A percentile compares a stretch with the other conserved stretches of the same genome.
These are phyloP conservation scores for Penicillium sp. DNA, from an alignment of 2,329 filamentous ascomycete genomes.

Conservation along the genomic window DNA sequence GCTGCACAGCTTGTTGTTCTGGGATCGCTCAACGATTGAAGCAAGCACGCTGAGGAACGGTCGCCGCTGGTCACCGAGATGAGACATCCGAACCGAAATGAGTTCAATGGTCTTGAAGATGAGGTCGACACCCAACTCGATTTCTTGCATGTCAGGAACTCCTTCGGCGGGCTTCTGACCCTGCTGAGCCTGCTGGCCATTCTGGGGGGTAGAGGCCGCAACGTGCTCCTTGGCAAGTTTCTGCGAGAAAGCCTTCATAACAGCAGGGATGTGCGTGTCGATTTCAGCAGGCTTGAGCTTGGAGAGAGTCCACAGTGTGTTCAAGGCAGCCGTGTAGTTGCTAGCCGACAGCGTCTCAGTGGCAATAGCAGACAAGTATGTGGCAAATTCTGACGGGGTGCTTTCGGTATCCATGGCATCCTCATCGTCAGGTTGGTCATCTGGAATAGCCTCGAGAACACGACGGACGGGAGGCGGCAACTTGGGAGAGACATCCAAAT, in stretches of 20 bases:
- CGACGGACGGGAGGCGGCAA: slow-evolving; percentile 78
- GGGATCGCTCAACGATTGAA: slow-evolving; percentile 92
- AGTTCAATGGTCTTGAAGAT: slow-evolving; percentile 97
- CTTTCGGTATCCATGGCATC: slow-evolving; percentile 77
- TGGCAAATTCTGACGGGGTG: slow-evolving; percentile 84
- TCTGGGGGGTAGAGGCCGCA: slow-evolving; percentile 66
- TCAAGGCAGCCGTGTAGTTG: slow-evolving; percentile 87
- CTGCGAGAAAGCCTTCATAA: slow-evolving; percentile 92
- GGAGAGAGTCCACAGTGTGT: slow-evolving; percentile 90
- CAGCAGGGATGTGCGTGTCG: slow-evolving; percentile 81
- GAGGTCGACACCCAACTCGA: slow-evolving; percentile 85
- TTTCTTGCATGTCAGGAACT: slow-evolving; percentile 72
- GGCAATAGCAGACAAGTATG: slow-evolving; percentile 81
- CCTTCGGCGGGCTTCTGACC: slow-evolving; percentile 50
- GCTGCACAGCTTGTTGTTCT: slow-evolving; percentile 83
- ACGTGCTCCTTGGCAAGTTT: slow-evolving; percentile 96
- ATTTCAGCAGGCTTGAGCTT: slow-evolving; percentile 84
- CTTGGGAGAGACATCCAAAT: slow-evolving; percentile 71
- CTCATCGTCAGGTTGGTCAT: slow-evolving; percentile 80
- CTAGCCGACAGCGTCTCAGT: slow-evolving; percentile 82
- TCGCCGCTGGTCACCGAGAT: slow-evolving; percentile 84
- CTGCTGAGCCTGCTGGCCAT: slow-evolving; percentile 45
- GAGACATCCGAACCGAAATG: slow-evolving; percentile 88
- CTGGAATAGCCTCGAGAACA: slow-evolving; percentile 86
- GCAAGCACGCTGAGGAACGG: slow-evolving; percentile 95